Evolutionary conservation across 2,329 filamentous ascomycete genomes (phyloP), one percentile per base, ranked within the genome.

Genomic region (Scytalidium sp.): DNA sequence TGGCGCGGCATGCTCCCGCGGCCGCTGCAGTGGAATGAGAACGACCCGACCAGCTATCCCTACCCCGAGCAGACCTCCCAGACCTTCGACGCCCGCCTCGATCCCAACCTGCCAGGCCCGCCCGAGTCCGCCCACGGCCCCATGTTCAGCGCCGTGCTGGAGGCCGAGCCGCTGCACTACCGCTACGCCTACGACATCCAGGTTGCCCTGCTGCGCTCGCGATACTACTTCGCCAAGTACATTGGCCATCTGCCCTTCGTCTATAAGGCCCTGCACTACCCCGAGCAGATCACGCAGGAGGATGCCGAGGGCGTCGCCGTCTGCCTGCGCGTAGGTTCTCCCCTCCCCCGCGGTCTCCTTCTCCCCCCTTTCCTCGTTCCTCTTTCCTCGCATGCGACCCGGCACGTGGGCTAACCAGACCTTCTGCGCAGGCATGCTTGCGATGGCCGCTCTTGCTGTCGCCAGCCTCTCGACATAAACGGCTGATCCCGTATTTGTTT

Each of bases 371-470:
- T 13, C 19, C 10, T n/a, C n/a, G n/a, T n/a, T n/a, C n/a, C n/a
- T n/a, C n/a, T n/a, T n/a, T n/a, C n/a, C n/a, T n/a, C n/a, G n/a
- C n/a, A n/a, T n/a, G n/a, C n/a, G n/a, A n/a, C n/a, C n/a, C n/a
- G n/a, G n/a, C n/a, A n/a, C n/a, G n/a, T n/a, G n/a, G n/a, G n/a
- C n/a, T n/a, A n/a, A n/a, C n/a, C n/a, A n/a, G n/a, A n/a, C n/a
- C n/a, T n/a, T n/a, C n/a, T n/a, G n/a, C n/a, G n/a, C 22, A 77
- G 55, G 72, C 78, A 1, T 76, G 74, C n/a, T 66, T 84, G 13
- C 71, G 76, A 49, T 85, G 82, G 82, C 81, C 82, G 1, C 70
- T 85, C 20, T 71, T 75, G 19, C 74, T 84, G 67, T 75, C 78
- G 7, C 81, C 81, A 0, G 72, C 77, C 1, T 77, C 76, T 53